Conservation (phyloP, 2,329 filamentous ascomycete species). For the Monosporascus sp. region DNA sequence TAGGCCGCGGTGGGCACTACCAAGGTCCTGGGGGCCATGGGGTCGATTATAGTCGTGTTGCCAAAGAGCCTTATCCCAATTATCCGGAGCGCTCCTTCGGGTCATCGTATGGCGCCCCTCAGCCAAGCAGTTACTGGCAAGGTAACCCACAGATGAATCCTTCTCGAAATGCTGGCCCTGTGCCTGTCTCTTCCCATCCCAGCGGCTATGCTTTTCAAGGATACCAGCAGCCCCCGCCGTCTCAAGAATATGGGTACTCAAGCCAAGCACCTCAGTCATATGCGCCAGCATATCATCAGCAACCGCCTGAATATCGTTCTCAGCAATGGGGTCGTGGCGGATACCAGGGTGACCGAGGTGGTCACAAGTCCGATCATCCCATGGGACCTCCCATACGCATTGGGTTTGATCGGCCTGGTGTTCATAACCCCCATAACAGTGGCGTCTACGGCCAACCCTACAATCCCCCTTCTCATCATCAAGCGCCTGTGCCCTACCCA, state of each 20-base stretch:
- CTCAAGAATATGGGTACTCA: conserved; percentile 37
- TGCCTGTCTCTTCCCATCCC: conserved; percentile 36
- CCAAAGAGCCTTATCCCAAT: conserved; percentile 1
- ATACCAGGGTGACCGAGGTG: conserved; percentile 39
- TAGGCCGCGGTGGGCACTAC: conserved; percentile 17
- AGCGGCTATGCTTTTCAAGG: conserved; percentile 32
- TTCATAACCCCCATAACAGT: conserved; percentile 26
- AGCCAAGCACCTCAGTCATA: conserved; percentile 27
- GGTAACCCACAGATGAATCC: conserved; percentile 21
- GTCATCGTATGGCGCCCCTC: conserved; percentile 20
- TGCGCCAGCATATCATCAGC: conserved; percentile 33
- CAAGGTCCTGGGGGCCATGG: conserved; percentile 13
- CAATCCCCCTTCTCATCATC: conserved; percentile 34
- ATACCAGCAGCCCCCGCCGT: conserved; percentile 31
- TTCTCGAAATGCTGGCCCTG: conserved; percentile 28
- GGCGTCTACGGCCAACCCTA: conserved; percentile 35
- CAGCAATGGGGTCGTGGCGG: conserved; percentile 43
- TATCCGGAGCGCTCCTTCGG: conserved; percentile 7
- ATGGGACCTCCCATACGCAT: conserved; percentile 29
- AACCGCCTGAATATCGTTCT: conserved; percentile 30
- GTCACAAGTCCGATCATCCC: conserved; percentile 25
- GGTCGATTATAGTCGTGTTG: conserved; percentile 19
- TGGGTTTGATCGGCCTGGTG: conserved; percentile 20
- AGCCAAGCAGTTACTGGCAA: conserved; percentile 28
- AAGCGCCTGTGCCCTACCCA: conserved; percentile 22